Base-by-base conservation (phyloP, 805 yeast genomes). In the Maudiozyma bulderi region DNA sequence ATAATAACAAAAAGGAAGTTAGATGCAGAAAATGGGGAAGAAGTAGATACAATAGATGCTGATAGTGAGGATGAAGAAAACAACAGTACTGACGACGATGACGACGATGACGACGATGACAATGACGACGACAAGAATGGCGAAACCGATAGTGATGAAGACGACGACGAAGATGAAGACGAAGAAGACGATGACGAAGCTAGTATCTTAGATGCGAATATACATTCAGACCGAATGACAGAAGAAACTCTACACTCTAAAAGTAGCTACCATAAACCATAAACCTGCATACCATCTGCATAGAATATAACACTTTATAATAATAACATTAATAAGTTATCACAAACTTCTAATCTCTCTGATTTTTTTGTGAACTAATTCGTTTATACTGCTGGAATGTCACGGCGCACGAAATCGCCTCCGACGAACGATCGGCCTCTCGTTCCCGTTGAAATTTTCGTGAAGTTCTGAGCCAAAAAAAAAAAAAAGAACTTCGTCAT, bases 41-140 rank as follows among this genome's bases (percentile, higher is more conserved):
- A 52, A 37, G 66, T 46, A 67, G 78, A 37, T 1, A 74, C 73
- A 13, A 74, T 66, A 8, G 76, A 69, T 3, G 77, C 72, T 7
- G 78, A 71, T 4, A 77, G 72, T 2, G 78, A 73, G 3, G 76
- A 73, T 3, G 73, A 70, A 5, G 70, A 65, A 2, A 72, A 66
- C 1, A 72, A 66, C 0, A 72, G 67, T 5, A 71, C 67, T n/a
- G 71, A 69, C 0, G 73, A 68, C 2, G 72, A 65, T 1, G 70
- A 66, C 56, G 76, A 73, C 1, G 77, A 73, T 4, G 77, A 74
- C 1, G 68, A 57, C 1, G 61, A 54, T 1, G 77, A 70, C 10
- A 77, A 73, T 1, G 68, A 64, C 9, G 70, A 68, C 1, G 42
- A 39, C 37, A 20, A 20, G 26, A 20, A 20, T 35, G 76, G 72